Evolutionary conservation across 257 asterid species (phyloP).

Genomic region (Solanum ossicruentum): DNA sequence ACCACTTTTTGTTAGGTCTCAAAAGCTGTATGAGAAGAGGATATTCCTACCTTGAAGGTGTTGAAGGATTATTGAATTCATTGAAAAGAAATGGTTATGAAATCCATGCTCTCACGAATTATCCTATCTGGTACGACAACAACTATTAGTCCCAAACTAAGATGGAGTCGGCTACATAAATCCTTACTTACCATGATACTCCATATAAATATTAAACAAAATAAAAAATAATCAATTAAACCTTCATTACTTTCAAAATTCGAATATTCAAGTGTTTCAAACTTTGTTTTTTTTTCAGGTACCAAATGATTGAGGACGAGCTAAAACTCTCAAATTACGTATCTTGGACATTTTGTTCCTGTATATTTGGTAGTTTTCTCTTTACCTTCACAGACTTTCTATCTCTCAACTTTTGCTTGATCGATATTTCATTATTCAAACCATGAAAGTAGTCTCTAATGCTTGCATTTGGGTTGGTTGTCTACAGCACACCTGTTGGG

Average conservation of each 20-base stretch:
- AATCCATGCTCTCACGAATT: conserved; percentile 82
- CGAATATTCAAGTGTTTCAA: not conserved
- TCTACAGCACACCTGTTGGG: not conserved
- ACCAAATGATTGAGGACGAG: conserved; percentile 72
- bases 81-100: conserved; percentile 74
- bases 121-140: conserved; percentile 65
- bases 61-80: conserved; percentile 53
- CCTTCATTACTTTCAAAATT: not conserved
- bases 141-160: not conserved
- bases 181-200: not conserved
- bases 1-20: conserved; percentile 40
- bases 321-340: conserved; percentile 64
- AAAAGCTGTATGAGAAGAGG: conserved; percentile 71
- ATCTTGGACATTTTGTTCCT: conserved; percentile 97
- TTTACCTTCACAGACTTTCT: not conserved
- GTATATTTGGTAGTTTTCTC: conserved; percentile 50
- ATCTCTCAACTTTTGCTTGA: not conserved
- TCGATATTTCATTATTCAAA: not conserved
- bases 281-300: conserved; percentile 36
- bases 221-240: not conserved
- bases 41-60: conserved; percentile 68
- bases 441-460: not conserved
- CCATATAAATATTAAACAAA: not conserved
- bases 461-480: not conserved
- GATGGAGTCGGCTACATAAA: not conserved